A percentile compares a stretch with the other conserved stretches of the same genome.
These are phyloP conservation scores for Platanthera guangdongensis DNA, from an alignment of 106 monocot species.

Conservation along the genomic window DNA sequence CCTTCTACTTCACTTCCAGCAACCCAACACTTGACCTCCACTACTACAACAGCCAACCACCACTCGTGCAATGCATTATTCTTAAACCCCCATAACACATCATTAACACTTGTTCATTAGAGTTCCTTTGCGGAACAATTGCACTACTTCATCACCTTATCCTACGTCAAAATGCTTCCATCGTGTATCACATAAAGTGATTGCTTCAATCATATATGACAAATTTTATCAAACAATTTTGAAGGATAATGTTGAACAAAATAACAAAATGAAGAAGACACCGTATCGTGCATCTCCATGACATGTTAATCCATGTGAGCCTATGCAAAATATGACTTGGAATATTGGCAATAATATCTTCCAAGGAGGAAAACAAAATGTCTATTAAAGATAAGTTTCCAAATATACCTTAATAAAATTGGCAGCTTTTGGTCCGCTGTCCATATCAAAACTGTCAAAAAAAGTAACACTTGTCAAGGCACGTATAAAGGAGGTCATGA, in stretches of 20 bases:
- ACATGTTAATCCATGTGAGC: not conserved
- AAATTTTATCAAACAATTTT: not conserved
- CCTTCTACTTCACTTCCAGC: too few relatives aligned
- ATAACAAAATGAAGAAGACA: not conserved
- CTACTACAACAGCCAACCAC: too few relatives aligned
- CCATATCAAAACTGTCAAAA: conserved; percentile 74
- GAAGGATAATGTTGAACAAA: not conserved
- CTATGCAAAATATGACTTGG: not conserved
- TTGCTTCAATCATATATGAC: not conserved
- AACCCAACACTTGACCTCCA: too few relatives aligned
- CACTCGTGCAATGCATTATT: too few relatives aligned
- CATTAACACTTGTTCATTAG: too few relatives aligned
- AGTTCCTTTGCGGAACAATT: too few relatives aligned
- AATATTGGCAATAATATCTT: not conserved
- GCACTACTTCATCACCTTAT: too few relatives aligned
- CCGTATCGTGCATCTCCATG: not conserved
- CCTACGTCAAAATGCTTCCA: too few relatives aligned
- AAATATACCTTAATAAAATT: conserved; percentile 79
- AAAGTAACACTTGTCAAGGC: conserved; percentile 8
- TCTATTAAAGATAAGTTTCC: conserved; percentile 1
- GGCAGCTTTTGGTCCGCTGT: conserved; percentile 79
- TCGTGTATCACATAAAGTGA: not conserved
- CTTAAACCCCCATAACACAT: too few relatives aligned
- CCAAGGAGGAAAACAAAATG: not conserved
- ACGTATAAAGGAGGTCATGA: not conserved